Evolutionary conservation across 2,329 filamentous ascomycete species (phyloP).

Genomic region (Stemphylium vesicarium): DNA sequence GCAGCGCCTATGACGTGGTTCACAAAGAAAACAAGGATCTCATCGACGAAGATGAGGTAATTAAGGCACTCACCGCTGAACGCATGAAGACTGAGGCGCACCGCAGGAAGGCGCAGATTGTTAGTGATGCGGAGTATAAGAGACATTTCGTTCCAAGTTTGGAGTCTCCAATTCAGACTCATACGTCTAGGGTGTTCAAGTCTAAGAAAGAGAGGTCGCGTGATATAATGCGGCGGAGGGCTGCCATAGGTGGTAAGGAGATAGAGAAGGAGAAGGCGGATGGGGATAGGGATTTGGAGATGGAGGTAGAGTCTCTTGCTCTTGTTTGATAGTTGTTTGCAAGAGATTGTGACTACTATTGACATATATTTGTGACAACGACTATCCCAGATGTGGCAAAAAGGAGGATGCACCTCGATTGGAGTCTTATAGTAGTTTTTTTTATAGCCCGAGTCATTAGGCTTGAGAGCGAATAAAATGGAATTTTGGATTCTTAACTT

Average conservation of each 20-base stretch:
- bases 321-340: too few species aligned
- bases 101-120: background rate
- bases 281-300: background rate
- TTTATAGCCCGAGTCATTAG: too few species aligned
- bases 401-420: too few species aligned
- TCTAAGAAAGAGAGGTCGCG: background rate
- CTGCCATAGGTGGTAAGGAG: background rate
- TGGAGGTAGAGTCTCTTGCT: background rate
- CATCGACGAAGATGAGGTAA: background rate
- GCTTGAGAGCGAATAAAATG: too few species aligned
- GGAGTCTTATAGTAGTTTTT: too few species aligned
- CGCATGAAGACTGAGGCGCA: background rate
- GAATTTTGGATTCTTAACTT: too few species aligned
- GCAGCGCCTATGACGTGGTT: background rate
- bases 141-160: background rate
- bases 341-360: too few species aligned
- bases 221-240: background rate
- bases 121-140: background rate
- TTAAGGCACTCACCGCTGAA: background rate
- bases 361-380: too few species aligned
- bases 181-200: background rate
- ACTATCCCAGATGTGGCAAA: too few species aligned
- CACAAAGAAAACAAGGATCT: constrained; percentile 1
- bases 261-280: background rate
- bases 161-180: background rate